Conservation (phyloP, 2,329 filamentous ascomycete species). For the Graphilbum ipis-grandicollis region DNA sequence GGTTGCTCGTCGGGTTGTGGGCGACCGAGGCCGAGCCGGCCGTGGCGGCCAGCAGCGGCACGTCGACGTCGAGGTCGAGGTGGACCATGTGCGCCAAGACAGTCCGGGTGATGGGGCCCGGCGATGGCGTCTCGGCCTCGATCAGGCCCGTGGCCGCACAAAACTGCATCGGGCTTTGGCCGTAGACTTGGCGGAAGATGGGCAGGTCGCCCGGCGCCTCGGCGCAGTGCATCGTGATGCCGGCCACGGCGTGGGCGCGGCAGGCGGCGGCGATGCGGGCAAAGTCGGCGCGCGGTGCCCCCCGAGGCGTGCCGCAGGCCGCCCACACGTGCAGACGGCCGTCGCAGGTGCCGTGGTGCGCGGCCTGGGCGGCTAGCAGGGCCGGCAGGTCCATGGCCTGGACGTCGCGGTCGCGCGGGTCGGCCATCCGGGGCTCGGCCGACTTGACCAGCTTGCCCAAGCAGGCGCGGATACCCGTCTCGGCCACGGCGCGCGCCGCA, state of each 20-base stretch:
- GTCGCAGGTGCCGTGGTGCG: constrained; percentile 7
- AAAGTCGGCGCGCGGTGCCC: constrained; percentile 21
- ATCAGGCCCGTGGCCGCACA: constrained; percentile 17
- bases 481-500: constrained; percentile 9
- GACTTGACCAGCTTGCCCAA: constrained; percentile 19
- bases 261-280: constrained; percentile 24
- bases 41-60: constrained; percentile 18
- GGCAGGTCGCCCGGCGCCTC: constrained; percentile 21
- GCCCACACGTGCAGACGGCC: constrained; percentile 29
- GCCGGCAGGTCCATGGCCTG: constrained; percentile 16
- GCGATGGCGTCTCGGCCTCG: constrained; percentile 16
- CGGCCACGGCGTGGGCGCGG: constrained; percentile 19
- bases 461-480: constrained; percentile 10
- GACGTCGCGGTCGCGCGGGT: constrained; percentile 19
- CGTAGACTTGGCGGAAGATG: constrained; percentile 20
- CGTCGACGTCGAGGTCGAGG: constrained; percentile 23
- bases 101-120: too few relatives aligned
- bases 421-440: constrained; percentile 16
- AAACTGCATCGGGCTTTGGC: constrained; percentile 24
- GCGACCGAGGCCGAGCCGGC: constrained; percentile 26
- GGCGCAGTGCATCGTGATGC: constrained; percentile 28
- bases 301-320: constrained; percentile 27
- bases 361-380: constrained; percentile 15
- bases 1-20: constrained; percentile 33
- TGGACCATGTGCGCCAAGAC: constrained; percentile 31